Base-by-base conservation (phyloP, 768 basidiomycete genomes). In the Phlebiopsis flavidoalba region DNA sequence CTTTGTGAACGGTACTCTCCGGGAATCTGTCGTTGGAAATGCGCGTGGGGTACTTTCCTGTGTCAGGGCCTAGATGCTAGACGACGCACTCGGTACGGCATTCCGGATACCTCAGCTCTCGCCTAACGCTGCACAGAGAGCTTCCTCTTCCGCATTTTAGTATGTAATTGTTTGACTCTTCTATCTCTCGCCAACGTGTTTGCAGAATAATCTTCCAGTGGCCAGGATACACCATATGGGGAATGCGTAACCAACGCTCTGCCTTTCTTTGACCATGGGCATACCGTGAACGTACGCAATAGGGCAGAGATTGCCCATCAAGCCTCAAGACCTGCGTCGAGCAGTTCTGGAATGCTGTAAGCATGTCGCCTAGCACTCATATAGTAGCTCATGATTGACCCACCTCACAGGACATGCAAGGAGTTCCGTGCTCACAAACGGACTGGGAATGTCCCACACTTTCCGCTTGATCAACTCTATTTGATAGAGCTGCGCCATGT, bases 401-500 rank as follows among this genome's bases (percentile, higher is more conserved):
- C 19, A 11, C 11, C 24, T 17, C 2, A 49, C 19, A 49, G 48
- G 48, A 4, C 1, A 49, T 49, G 48, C 48, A 21, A 26, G 19
- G 24, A 5, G 48, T 12, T 3, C 53, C 10, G 53, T 12, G 53
- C 26, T 1, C 4, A 12, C 10, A 22, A 19, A 10, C 10, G 15
- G 53, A 35, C 43, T 61, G 60, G n/a, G 60, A 19, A 15, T 15
- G 1, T 61, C n/a, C 31, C 8, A 1, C 19, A 11, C 4, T 51
- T 61, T 36, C 60, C 60, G 10, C 55, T 59, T 40, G 17, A 59
- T 17, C 24, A 26, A 1, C 47, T 62, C 17, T 59, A 62, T 35
- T 51, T 62, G 15, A 19, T 58, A 5, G 61, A 62, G 37, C 61
- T 62, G 14, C 57, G 52, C 43, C 49, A 62, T 33, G 61, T 33